Percentiles rank a stretch among this genome's conserved stretches.
These are phyloP conservation scores for Epicoccum sorghinum DNA, from an alignment of 2,329 filamentous ascomycete genomes.

Conservation along the genomic window DNA sequence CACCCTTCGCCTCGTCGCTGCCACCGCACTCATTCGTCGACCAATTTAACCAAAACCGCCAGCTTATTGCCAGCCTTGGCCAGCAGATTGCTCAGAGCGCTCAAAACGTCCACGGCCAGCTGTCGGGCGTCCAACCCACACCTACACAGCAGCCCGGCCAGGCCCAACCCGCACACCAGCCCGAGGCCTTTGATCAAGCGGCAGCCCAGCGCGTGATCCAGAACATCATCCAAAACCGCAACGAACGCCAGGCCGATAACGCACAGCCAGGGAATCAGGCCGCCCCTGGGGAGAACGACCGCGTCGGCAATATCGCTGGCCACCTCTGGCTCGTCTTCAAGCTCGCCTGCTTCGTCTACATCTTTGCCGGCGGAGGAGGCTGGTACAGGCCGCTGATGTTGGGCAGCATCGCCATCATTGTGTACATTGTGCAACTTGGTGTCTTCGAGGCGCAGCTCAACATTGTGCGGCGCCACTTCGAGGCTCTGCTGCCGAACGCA, in stretches of 20 bases:
- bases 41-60: constrained; percentile 43
- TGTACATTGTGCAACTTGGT: constrained; percentile 52
- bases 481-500: constrained; percentile 47
- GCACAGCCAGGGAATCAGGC: constrained; percentile 16
- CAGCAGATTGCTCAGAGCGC: constrained; percentile 37
- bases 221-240: constrained; percentile 18
- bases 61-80: constrained; percentile 38
- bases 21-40: constrained; percentile 41
- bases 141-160: constrained; percentile 24
- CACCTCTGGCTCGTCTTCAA: constrained; percentile 65
- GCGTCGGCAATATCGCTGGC: constrained; percentile 32
- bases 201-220: constrained; percentile 19
- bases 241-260: constrained; percentile 18
- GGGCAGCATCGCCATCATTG: constrained; percentile 46
- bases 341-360: constrained; percentile 63
- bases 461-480: constrained; percentile 51
- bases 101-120: constrained; percentile 24
- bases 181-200: constrained; percentile 17
- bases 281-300: constrained; percentile 31
- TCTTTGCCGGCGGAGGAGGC: constrained; percentile 57
- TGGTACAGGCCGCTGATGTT: constrained; percentile 51
- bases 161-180: constrained; percentile 14
- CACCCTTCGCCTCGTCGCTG: constrained; percentile 35
- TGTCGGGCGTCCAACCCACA: constrained; percentile 25
- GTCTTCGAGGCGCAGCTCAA: constrained; percentile 50